A percentile compares a stretch with the other conserved stretches of the same genome.
phyloP scores from a whole-genome alignment of 73 alveolate species.

The Paramecium biaurelia region DNA sequence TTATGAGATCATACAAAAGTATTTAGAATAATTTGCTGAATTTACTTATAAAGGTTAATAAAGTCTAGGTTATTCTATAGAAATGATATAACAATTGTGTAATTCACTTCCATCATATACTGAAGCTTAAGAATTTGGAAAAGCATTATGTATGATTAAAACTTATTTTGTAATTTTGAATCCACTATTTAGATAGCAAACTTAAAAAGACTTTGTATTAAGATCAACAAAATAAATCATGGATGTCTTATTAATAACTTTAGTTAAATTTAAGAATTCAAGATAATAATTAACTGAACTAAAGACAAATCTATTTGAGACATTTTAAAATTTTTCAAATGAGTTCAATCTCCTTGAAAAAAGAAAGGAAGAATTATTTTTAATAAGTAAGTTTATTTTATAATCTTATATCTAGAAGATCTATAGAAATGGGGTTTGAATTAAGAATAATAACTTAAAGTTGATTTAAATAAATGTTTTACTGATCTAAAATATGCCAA shows the following conservation, averaged over 20 bases:
- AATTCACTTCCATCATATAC: not conserved
- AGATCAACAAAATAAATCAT: not conserved
- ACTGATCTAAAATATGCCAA: not conserved
- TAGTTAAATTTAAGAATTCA: not conserved
- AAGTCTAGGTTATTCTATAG: not conserved
- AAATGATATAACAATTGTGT: not conserved
- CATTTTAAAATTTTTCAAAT: not conserved
- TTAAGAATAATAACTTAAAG: not conserved
- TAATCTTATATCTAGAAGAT: not conserved
- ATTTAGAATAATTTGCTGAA: constrained; percentile 11
- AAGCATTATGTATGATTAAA: not conserved
- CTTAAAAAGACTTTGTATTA: not conserved
- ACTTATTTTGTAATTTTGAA: not conserved
- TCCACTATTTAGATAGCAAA: not conserved
- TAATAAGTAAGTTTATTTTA: not conserved
- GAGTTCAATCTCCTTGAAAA: not conserved
- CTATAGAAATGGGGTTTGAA: not conserved
- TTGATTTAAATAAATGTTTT: not conserved
- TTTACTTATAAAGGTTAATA: not conserved
- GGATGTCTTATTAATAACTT: not conserved
- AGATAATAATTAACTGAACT: not conserved
- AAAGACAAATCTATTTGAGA: not conserved
- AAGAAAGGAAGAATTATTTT: constrained; percentile 1
- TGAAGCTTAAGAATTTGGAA: constrained; percentile 4
- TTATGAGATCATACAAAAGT: not conserved